Evolutionary conservation across 169 alveolate genomes (phyloP), one percentile per base, ranked within the genome.

Genomic region (Toxoplasma gondii): DNA sequence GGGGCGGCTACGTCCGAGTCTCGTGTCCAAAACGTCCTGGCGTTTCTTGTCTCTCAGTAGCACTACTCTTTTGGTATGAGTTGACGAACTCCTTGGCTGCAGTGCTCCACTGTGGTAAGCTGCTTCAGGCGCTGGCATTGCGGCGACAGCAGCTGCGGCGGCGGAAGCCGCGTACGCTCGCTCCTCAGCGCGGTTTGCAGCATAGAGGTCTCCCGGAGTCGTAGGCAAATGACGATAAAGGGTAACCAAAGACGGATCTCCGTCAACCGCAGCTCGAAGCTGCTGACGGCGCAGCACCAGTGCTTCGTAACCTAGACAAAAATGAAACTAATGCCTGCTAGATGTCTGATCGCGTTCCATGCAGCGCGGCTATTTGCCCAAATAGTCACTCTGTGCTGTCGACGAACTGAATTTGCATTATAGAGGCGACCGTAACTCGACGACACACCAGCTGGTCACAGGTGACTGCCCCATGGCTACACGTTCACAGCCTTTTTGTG

Each of bases 1-100:
- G 31, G 86, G 86, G 10, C 86, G 39, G 86, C 86, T 78, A 78
- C 45, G 49, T 45, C 45, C 39, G 86, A 78, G 86, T 45, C 86
- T 17, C 44, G 45, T 38, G 43, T 78, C 86, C 29, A 78, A n/a
- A 78, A 78, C 5, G 39, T 78, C 49, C n/a, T 78, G 86, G 7
- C 44, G 39, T n/a, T 78, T 78, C 43, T 78, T 78, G 39, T 78
- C 49, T n/a, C 86, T 17, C 43, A 78, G 86, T 7, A 38, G 86
- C 86, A 19, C 86, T 16, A n/a, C 49, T n/a, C 43, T 78, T 38
- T n/a, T n/a, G 74, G 31, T 1, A 4, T 36, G 39, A 17, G 86
- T 41, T 24, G 43, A 78, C 39, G 86, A 45, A 27, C 86, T 2
- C n/a, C 86, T 19, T 10, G 44, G 45, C 45, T 38, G 39, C 44